phyloP scores from a whole-genome alignment of 306 rosid species.

The Lagenaria siceraria region DNA sequence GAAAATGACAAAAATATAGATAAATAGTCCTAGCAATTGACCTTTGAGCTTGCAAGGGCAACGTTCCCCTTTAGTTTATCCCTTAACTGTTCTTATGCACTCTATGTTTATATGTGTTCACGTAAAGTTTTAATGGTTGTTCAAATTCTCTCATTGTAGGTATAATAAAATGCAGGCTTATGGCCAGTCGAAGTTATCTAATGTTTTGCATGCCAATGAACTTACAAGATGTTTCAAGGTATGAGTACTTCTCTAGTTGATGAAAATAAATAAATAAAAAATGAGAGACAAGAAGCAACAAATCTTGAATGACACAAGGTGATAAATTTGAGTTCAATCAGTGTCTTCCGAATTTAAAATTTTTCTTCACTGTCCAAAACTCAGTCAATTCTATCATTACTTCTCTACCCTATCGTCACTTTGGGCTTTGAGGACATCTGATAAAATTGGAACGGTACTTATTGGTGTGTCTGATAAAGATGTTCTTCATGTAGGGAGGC shows the following conservation, averaged over 20 bases:
- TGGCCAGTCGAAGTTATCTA: slow-evolving; percentile 91
- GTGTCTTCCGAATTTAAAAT: neutral
- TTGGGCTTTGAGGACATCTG: neutral
- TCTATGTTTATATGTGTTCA: neutral
- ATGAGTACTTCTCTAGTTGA: slow-evolving; percentile 3
- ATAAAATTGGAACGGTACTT: too few relatives aligned
- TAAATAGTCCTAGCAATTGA: neutral
- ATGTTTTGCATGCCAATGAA: slow-evolving; percentile 77
- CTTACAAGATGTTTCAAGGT: slow-evolving; percentile 60
- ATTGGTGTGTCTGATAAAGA: neutral
- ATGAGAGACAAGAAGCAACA: neutral
- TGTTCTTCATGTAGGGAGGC: neutral
- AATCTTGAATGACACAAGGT: neutral
- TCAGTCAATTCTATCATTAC: neutral
- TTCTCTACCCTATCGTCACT: neutral
- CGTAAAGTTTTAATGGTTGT: neutral
- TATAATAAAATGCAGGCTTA: slow-evolving; percentile 56
- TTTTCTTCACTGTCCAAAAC: neutral
- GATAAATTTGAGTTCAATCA: neutral
- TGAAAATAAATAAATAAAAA: neutral
- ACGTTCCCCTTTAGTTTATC: neutral
- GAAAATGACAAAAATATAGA: neutral
- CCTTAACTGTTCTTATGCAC: neutral
- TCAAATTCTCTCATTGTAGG: slow-evolving; percentile 25
- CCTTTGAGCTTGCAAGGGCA: neutral